Evolutionary conservation across 257 asterid species (phyloP).

Genomic region (Echium plantagineum): DNA sequence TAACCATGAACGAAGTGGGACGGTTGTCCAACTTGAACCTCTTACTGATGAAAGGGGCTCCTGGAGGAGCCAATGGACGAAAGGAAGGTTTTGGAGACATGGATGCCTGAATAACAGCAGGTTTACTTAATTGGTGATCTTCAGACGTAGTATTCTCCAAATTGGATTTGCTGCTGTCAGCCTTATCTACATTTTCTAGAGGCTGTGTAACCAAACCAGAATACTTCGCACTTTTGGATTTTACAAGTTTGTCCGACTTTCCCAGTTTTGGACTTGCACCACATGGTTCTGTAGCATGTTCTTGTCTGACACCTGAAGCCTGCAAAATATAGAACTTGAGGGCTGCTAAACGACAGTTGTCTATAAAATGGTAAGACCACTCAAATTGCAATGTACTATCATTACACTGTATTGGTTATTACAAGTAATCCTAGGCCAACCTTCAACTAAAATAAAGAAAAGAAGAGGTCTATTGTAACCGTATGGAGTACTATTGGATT

Average conservation of each 20-base stretch:
- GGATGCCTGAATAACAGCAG: slow-evolving; percentile 26
- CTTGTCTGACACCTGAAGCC: slow-evolving; percentile 57
- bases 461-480: background rate
- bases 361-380: background rate
- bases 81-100: slow-evolving; percentile 31
- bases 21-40: slow-evolving; percentile 94
- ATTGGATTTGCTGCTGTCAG: slow-evolving; percentile 22
- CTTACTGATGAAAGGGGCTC: slow-evolving; percentile 43
- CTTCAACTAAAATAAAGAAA: too few relatives aligned
- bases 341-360: background rate
- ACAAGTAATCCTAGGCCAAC: too few relatives aligned
- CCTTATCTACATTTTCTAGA: slow-evolving; percentile 20
- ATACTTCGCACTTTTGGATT: slow-evolving; percentile 32
- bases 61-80: slow-evolving; percentile 46
- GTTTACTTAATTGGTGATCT: slow-evolving; percentile 28
- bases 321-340: slow-evolving; percentile 25
- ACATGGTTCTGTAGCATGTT: slow-evolving; percentile 29
- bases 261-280: slow-evolving; percentile 36
- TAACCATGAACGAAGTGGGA: slow-evolving; percentile 69
- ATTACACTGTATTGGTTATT: too few relatives aligned
- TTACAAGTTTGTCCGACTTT: slow-evolving; percentile 25
- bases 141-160: slow-evolving; percentile 22
- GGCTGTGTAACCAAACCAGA: slow-evolving; percentile 25
- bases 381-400: background rate
- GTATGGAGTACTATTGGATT: background rate